Evolutionary conservation across 1,284 basidiomycete species (phyloP), one percentile per base, ranked within the genome.

Genomic region (Cryptococcus sp.): DNA sequence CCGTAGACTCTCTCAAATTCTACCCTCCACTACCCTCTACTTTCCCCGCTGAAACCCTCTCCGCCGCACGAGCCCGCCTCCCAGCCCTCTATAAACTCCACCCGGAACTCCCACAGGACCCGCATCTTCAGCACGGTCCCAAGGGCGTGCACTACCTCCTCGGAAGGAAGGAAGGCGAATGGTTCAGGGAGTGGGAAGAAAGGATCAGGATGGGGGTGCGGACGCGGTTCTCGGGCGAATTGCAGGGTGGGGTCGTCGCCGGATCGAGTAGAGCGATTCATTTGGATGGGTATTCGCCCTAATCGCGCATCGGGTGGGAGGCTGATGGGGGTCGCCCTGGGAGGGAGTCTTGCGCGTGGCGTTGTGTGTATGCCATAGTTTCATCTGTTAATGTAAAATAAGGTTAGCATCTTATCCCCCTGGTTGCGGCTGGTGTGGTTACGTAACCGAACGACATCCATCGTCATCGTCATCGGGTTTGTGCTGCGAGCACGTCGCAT

Each of bases 181-280:
- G 87, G 87, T 87, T 88, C 73, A 81, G 81, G 67, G 79, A 79
- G 50, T 90, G 88, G 87, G 85, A 89, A 64, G 80, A 79, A 38
- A 80, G 83, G 3, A 88, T 91, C 51, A 76, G 75, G 55, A 80
- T 80, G 53, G 83, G 80, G 0, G 82, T 85, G 5, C 60, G 77
- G 16, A 77, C 65, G 65, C 56, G 62, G 45, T 72, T 60, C 59
- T 55, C 56, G 24, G 74, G 74, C 16, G 65, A 71, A 47, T 50
- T 76, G 33, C 47, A 58, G 24, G 59, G 63, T 37, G 61, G 62
- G 6, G 44, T 44, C 18, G 52, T 44, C n/a, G 40, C 33, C 16
- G 52, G 20, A 11, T 33, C 23, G 23, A 35, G 38, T 21, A 57
- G 61, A 36, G 56, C 53, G 46, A 21, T 49, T 18, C 50, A 57